Conservation (phyloP, 305 asterid species). For the Solanum hybrid region DNA sequence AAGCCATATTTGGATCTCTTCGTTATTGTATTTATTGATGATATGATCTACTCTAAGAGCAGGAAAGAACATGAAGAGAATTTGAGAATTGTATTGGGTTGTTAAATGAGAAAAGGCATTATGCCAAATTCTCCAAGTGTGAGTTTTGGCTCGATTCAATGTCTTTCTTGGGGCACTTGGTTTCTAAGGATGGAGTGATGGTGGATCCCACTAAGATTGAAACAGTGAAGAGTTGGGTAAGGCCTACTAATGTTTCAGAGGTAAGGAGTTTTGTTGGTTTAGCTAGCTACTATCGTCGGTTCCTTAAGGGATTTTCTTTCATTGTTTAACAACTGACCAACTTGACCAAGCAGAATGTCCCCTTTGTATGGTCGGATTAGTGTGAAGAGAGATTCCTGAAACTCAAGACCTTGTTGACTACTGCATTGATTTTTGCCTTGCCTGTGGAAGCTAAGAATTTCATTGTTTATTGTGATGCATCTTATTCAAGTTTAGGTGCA, state of each 20-base stretch:
- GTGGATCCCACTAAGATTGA: background rate
- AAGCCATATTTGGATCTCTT: background rate
- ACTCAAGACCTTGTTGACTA: background rate
- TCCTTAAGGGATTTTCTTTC: background rate
- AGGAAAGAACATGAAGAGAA: background rate
- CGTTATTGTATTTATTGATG: background rate
- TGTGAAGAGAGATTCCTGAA: background rate
- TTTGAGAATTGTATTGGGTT: background rate
- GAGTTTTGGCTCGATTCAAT: background rate
- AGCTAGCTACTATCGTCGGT: background rate
- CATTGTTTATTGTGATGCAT: background rate
- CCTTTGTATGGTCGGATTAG: background rate
- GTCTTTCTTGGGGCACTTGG: background rate
- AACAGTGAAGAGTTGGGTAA: background rate
- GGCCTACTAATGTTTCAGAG: background rate
- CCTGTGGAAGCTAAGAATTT: background rate
- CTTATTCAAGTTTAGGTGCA: background rate
- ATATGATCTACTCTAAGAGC: background rate
- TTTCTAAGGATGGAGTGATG: background rate
- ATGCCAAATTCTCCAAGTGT: background rate
- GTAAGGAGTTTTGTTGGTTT: background rate
- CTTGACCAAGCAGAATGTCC: background rate
- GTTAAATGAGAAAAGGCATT: background rate
- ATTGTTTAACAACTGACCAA: background rate
- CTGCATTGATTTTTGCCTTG: background rate